Evolutionary conservation across 768 basidiomycete genomes (phyloP), one percentile per base, ranked within the genome.

Genomic region (Leccinellum luteum): DNA sequence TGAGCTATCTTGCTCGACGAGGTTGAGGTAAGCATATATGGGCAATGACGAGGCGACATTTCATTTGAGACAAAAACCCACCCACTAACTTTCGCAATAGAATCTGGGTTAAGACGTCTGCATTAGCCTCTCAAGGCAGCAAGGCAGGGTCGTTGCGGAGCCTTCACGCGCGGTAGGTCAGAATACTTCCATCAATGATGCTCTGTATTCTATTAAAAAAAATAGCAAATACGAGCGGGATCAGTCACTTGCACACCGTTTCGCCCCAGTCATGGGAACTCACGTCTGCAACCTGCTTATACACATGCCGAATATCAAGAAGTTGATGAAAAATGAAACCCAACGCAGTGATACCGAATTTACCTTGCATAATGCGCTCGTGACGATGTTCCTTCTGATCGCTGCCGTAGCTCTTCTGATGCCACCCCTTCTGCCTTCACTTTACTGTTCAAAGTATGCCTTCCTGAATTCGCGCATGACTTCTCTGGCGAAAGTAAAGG

Each of bases 1-100:
- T 43, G 86, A 86, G 28, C 82, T 78, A 53, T 88, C 86, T 71
- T 90, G 89, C 51, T 83, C 80, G 13, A 76, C 79, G 23, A 92
- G 81, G 66, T 81, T 81, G 34, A 87, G 71, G 64, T 90, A 89
- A 1, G 85, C 73, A 87, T 90, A 58, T 12, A 52, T 4, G 4
- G n/a, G 44, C 34, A 17, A 35, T 4, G 25, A 52, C 62, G 21
- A 61, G 54, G 44, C 28, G 10, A 48, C 21, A 5, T 3, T 15
- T 35, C 9, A 10, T 10, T 0, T 35, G 14, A 56, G 28, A 23
- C 43, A n/a, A 51, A 2, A 25, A 45, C 8, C 8, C 3, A 6
- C 13, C 15, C 19, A 66, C 81, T 6, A 60, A 88, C 89, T 66
- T 81, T 75, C 13, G 87, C 90, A 57, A 92, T 89, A 63, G 84